phyloP scores from a whole-genome alignment of 192 early-diverging fungal species.

The Coemansia erecta region DNA sequence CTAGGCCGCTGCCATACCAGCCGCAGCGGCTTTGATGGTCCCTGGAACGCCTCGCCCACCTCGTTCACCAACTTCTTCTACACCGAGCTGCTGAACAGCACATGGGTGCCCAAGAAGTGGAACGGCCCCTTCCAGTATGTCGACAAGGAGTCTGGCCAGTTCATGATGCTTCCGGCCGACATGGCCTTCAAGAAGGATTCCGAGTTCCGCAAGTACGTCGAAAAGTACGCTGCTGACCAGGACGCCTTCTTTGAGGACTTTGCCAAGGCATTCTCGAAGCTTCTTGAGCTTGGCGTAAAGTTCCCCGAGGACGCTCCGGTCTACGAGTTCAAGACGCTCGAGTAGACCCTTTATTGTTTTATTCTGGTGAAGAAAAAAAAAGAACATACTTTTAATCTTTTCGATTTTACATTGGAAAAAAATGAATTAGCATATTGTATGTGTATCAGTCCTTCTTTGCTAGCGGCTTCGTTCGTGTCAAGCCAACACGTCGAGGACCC shows the following conservation, averaged over 20 bases:
- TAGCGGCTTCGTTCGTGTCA: conserved; percentile 17
- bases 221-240: conserved; percentile 84
- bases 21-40: conserved; percentile 77
- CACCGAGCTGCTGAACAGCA: conserved; percentile 72
- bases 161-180: conserved; percentile 77
- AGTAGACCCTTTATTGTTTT: conserved; percentile 5
- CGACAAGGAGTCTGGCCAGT: conserved; percentile 67
- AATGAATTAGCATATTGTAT: neutral
- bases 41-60: conserved; percentile 89
- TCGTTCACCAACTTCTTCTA: conserved; percentile 88
- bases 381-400: neutral
- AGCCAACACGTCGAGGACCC: conserved; percentile 29
- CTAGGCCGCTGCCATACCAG: conserved; percentile 74
- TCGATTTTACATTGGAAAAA: neutral
- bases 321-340: conserved; percentile 63
- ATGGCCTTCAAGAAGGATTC: conserved; percentile 65
- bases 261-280: conserved; percentile 76
- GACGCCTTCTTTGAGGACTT: conserved; percentile 91
- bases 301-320: conserved; percentile 66
- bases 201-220: conserved; percentile 71
- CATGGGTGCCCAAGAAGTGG: conserved; percentile 83
- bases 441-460: conserved; percentile 10
- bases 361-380: neutral
- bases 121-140: conserved; percentile 82
- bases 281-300: conserved; percentile 82